These are phyloP conservation scores for Aspergillus funiculosus DNA, from an alignment of 495 filamentous ascomycete genomes.

Conservation along the genomic window DNA sequence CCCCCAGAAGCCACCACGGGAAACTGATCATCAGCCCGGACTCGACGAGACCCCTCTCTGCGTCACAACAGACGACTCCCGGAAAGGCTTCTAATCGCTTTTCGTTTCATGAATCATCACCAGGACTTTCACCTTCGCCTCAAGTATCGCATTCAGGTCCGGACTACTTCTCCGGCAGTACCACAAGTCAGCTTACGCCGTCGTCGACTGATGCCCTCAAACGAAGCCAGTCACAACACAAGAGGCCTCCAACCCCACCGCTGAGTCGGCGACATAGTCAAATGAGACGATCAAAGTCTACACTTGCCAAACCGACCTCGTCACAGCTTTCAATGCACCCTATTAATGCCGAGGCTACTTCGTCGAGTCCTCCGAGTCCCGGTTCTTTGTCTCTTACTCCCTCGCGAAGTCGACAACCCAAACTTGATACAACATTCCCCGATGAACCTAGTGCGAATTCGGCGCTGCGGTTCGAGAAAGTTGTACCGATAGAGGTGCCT, in stretches of 20 bases:
- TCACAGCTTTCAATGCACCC: constrained; percentile 30
- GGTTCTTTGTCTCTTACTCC: constrained; percentile 20
- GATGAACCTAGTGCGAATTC: constrained; percentile 6
- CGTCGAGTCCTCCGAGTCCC: constrained; percentile 34
- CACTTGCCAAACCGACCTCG: constrained; percentile 29
- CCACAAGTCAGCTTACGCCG: constrained; percentile 15
- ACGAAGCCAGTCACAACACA: constrained; percentile 37
- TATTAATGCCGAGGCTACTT: constrained; percentile 20
- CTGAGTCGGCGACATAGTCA: constrained; percentile 45
- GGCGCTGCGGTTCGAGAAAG: constrained; percentile 2
- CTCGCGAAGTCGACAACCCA: constrained; percentile 16
- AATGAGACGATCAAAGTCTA: constrained; percentile 39
- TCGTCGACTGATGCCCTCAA: constrained; percentile 25
- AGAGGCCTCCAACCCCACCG: constrained; percentile 47
- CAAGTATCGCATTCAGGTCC: constrained; percentile 27
- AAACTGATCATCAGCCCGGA: constrained; percentile 54
- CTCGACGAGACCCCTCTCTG: constrained; percentile 21
- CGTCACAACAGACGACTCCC: constrained; percentile 24
- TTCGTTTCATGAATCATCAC: constrained; percentile 27
- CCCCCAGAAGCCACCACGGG: constrained; percentile 61
- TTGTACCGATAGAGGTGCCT: constrained; percentile 8
- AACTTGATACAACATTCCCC: background rate
- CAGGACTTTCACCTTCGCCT: constrained; percentile 19
- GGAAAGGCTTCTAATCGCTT: constrained; percentile 24
- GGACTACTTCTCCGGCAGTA: constrained; percentile 29